phyloP scores from a whole-genome alignment of 1,284 basidiomycete species.

The Butyriboletus regius region DNA sequence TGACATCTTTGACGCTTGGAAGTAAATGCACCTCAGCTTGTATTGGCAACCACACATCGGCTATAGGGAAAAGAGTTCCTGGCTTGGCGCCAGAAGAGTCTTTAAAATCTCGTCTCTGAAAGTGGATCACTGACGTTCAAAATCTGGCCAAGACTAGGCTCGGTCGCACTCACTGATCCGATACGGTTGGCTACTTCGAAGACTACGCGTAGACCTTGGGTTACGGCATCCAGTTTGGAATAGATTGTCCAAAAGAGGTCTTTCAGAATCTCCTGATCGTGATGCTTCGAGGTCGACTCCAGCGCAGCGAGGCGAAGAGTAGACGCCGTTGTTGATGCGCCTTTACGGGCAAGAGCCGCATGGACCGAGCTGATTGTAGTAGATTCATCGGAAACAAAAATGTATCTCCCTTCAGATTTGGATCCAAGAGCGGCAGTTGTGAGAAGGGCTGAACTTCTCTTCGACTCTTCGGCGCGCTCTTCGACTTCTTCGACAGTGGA shows the following conservation, averaged over 20 bases:
- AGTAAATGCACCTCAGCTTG: constrained; percentile 70
- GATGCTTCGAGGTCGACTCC: constrained; percentile 66
- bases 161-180: constrained; percentile 58
- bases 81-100: constrained; percentile 72
- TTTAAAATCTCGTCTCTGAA: constrained; percentile 77
- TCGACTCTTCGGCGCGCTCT: constrained; percentile 72
- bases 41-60: constrained; percentile 87
- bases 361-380: constrained; percentile 9
- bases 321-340: constrained; percentile 37
- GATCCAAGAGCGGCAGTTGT: constrained; percentile 20
- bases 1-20: not conserved
- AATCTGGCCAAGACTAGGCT: constrained; percentile 1
- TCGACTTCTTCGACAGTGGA: constrained; percentile 84
- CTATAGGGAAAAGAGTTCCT: constrained; percentile 67
- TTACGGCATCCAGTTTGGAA: constrained; percentile 92
- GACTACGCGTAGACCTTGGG: constrained; percentile 84
- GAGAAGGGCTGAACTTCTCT: constrained; percentile 46
- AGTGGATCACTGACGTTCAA: constrained; percentile 4
- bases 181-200: constrained; percentile 88
- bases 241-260: constrained; percentile 98
- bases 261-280: constrained; percentile 76
- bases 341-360: constrained; percentile 10
- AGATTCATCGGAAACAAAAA: constrained; percentile 40
- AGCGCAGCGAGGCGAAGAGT: constrained; percentile 66
- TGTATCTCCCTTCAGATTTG: constrained; percentile 46